Percentiles rank a stretch among this genome's conserved stretches.
phyloP scores from a whole-genome alignment of 2,329 filamentous ascomycete species.

The Ophiocordyceps unilateralis region DNA sequence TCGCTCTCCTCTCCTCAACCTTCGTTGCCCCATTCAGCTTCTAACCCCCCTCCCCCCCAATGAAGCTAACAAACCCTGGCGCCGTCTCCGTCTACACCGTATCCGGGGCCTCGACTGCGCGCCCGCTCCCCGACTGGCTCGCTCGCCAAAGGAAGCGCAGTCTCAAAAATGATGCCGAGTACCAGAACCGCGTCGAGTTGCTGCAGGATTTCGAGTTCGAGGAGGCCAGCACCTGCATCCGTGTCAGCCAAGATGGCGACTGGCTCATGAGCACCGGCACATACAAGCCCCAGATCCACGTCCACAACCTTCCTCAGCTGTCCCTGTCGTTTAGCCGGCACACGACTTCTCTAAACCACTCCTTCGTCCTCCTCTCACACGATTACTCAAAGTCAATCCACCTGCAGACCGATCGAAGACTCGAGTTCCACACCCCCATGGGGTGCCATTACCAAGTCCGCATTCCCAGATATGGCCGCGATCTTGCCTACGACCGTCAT shows the following conservation, averaged over 20 bases:
- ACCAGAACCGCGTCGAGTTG: slow-evolving; percentile 82
- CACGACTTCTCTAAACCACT: slow-evolving; percentile 80
- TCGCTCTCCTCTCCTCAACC: not conserved
- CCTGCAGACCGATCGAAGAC: slow-evolving; percentile 73
- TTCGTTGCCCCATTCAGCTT: too few species aligned
- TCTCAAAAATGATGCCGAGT: slow-evolving; percentile 82
- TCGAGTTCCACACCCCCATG: slow-evolving; percentile 84
- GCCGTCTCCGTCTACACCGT: slow-evolving; percentile 87
- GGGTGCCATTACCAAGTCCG: slow-evolving; percentile 81
- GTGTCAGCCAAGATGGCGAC: slow-evolving; percentile 85
- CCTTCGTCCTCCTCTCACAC: slow-evolving; percentile 70
- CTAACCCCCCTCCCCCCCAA: slow-evolving; percentile 16
- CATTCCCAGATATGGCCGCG: slow-evolving; percentile 81
- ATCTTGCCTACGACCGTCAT: slow-evolving; percentile 67
- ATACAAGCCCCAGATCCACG: slow-evolving; percentile 57
- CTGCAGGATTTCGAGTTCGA: slow-evolving; percentile 97
- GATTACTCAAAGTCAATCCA: slow-evolving; percentile 94
- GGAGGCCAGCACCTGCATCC: slow-evolving; percentile 79
- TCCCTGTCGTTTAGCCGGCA: slow-evolving; percentile 89
- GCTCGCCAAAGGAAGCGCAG: slow-evolving; percentile 76
- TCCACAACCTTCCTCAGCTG: slow-evolving; percentile 85
- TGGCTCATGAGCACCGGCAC: slow-evolving; percentile 93
- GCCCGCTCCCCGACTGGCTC: slow-evolving; percentile 90
- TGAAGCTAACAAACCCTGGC: slow-evolving; percentile 73
- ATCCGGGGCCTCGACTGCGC: slow-evolving; percentile 72